Evolutionary conservation across 2,329 filamentous ascomycete genomes (phyloP).

Genomic region (Exophiala spinifera): DNA sequence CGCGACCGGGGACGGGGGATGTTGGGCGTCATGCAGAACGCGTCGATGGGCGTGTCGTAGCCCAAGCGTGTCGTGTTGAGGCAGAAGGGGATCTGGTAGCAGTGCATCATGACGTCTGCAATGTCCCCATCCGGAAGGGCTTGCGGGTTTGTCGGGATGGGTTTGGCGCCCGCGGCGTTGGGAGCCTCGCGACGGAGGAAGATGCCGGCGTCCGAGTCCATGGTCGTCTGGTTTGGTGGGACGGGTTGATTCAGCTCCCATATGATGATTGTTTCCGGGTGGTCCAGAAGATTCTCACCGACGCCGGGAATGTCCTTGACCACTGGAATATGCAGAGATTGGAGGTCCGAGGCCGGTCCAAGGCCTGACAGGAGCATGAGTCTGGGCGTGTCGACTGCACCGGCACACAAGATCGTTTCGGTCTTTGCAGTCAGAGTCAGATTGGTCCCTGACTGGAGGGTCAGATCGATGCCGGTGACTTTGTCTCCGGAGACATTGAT

Average conservation of each 20-base stretch:
- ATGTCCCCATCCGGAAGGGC: slow-evolving; percentile 64
- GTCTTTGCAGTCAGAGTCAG: slow-evolving; percentile 59
- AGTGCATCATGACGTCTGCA: slow-evolving; percentile 92
- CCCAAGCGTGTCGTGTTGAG: slow-evolving; percentile 80
- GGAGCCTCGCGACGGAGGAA: slow-evolving; percentile 76
- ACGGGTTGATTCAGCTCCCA: slow-evolving; percentile 79
- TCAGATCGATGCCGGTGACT: slow-evolving; percentile 72
- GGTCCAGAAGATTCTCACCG: slow-evolving; percentile 63
- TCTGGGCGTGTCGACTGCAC: slow-evolving; percentile 77
- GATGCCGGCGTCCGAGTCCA: slow-evolving; percentile 86
- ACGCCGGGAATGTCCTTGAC: slow-evolving; percentile 60
- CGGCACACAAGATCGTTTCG: slow-evolving; percentile 77
- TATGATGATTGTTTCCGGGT: slow-evolving; percentile 65
- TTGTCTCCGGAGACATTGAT: slow-evolving; percentile 65
- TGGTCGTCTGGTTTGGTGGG: slow-evolving; percentile 76
- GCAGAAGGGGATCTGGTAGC: slow-evolving; percentile 91
- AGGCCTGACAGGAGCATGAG: slow-evolving; percentile 55
- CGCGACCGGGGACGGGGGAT: slow-evolving; percentile 78
- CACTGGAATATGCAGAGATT: slow-evolving; percentile 55
- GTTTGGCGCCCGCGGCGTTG: slow-evolving; percentile 60
- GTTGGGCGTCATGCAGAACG: slow-evolving; percentile 92
- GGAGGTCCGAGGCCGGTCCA: slow-evolving; percentile 52
- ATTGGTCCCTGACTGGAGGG: slow-evolving; percentile 58
- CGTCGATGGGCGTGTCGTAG: slow-evolving; percentile 67
- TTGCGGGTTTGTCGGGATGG: slow-evolving; percentile 41